These are phyloP conservation scores for Paradendryphiella salina DNA, from an alignment of 2,329 filamentous ascomycete genomes.

Conservation along the genomic window DNA sequence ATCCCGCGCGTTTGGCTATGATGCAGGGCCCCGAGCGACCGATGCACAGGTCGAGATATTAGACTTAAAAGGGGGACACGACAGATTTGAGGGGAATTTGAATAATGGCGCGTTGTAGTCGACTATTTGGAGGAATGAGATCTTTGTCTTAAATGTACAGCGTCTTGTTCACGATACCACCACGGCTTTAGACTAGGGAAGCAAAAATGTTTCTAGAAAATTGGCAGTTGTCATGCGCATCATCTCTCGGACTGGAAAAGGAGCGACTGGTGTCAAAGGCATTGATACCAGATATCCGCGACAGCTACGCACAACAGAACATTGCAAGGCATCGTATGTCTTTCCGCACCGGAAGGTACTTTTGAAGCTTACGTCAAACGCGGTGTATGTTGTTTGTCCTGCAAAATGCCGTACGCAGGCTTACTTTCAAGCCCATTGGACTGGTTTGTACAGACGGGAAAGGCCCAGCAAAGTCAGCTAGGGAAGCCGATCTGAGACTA, in stretches of 20 bases:
- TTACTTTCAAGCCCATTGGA: background rate
- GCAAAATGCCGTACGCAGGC: conserved; percentile 9
- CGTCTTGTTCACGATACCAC: too few relatives aligned
- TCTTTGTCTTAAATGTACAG: too few relatives aligned
- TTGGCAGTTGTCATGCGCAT: too few relatives aligned
- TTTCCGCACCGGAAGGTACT: background rate
- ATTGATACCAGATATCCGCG: background rate
- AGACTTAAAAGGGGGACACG: background rate
- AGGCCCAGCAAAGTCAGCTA: background rate
- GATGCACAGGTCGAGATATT: conserved; percentile 29
- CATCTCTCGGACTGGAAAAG: background rate
- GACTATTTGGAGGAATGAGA: background rate
- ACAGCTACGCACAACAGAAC: background rate
- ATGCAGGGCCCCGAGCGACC: conserved; percentile 31
- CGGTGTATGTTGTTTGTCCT: conserved; percentile 14
- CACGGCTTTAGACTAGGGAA: too few relatives aligned
- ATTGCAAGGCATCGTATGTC: background rate
- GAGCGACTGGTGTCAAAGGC: background rate
- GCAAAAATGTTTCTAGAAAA: too few relatives aligned
- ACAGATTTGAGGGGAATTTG: background rate
- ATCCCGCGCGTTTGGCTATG: conserved; percentile 45
- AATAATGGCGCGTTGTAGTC: background rate
- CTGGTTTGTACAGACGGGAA: background rate
- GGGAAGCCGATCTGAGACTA: background rate
- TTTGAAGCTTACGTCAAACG: conserved; percentile 1